Conservation (phyloP, 2,329 filamentous ascomycete species). For the Phoma sp. region DNA sequence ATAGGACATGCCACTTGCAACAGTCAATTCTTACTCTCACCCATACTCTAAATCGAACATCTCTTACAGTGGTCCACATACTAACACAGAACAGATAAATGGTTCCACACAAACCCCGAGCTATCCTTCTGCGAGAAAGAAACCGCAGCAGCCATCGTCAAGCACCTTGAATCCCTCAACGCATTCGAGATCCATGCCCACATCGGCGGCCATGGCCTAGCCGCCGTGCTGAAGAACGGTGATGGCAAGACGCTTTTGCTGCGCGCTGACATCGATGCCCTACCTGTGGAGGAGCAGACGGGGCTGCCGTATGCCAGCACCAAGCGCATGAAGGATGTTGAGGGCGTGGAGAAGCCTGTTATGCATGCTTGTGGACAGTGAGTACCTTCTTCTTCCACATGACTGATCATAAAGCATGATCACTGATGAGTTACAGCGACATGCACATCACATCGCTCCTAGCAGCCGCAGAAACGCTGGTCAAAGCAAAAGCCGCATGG, state of each 20-base stretch:
- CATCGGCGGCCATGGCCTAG: slow-evolving; percentile 66
- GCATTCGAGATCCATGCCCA: slow-evolving; percentile 54
- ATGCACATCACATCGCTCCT: slow-evolving; percentile 67
- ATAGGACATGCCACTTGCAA: too few relatives aligned
- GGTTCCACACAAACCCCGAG: slow-evolving; percentile 45
- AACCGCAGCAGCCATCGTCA: slow-evolving; percentile 40
- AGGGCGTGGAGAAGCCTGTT: slow-evolving; percentile 59
- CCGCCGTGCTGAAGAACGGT: slow-evolving; percentile 63
- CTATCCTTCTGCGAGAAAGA: slow-evolving; percentile 45
- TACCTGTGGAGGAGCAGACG: slow-evolving; percentile 64
- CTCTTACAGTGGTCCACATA: too few relatives aligned
- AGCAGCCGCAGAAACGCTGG: slow-evolving; percentile 60
- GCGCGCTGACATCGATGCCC: slow-evolving; percentile 67
- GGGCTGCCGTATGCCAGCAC: slow-evolving; percentile 62
- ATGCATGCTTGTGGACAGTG: slow-evolving; percentile 71
- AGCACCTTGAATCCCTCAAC: slow-evolving; percentile 34
- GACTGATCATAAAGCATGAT: not conserved
- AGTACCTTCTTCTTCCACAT: not conserved
- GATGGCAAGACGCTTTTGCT: slow-evolving; percentile 62
- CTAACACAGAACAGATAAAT: slow-evolving; percentile 31
- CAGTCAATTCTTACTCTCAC: not conserved
- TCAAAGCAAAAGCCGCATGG: slow-evolving; percentile 57
- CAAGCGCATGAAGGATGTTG: slow-evolving; percentile 50
- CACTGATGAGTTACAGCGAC: slow-evolving; percentile 39
- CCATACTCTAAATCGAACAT: too few relatives aligned